Evolutionary conservation across 129 eudicot species (phyloP).

Genomic region (Sambucus nigra): DNA sequence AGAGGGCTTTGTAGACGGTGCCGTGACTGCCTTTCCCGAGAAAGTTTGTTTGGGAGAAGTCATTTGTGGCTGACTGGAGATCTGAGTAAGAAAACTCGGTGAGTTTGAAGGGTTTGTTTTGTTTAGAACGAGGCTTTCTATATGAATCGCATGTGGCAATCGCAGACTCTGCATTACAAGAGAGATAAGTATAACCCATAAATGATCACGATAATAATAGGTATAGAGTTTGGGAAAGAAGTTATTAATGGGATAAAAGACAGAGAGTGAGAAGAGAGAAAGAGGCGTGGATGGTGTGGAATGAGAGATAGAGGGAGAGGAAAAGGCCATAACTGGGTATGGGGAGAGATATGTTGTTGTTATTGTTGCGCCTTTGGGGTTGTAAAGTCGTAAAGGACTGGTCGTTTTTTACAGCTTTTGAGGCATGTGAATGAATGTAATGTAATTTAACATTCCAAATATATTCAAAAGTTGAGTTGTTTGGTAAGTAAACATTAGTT

Average conservation of each 20-base stretch:
- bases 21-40: conserved; percentile 93
- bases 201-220: neutral
- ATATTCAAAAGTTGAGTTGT: neutral
- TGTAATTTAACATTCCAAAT: neutral
- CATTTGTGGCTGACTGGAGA: conserved; percentile 58
- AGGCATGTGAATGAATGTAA: conserved; percentile 11
- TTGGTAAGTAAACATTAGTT: neutral
- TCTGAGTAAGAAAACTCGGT: conserved; percentile 36
- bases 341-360: neutral
- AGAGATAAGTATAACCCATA: conserved; percentile 54
- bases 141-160: conserved; percentile 61
- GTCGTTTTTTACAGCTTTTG: conserved; percentile 15
- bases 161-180: conserved; percentile 74
- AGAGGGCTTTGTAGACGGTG: conserved; percentile 48
- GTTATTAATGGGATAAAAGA: neutral
- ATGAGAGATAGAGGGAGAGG: conserved; percentile 3
- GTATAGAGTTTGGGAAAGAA: neutral
- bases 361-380: conserved; percentile 7
- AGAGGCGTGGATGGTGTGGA: neutral
- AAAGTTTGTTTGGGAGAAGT: conserved; percentile 42
- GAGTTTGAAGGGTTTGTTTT: conserved; percentile 19
- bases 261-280: neutral
- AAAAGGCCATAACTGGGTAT: conserved; percentile 19
- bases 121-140: conserved; percentile 2
- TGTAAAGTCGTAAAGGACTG: conserved; percentile 16